These are phyloP conservation scores for Termitomyces heimii DNA, from an alignment of 768 basidiomycete species.

Conservation along the genomic window DNA sequence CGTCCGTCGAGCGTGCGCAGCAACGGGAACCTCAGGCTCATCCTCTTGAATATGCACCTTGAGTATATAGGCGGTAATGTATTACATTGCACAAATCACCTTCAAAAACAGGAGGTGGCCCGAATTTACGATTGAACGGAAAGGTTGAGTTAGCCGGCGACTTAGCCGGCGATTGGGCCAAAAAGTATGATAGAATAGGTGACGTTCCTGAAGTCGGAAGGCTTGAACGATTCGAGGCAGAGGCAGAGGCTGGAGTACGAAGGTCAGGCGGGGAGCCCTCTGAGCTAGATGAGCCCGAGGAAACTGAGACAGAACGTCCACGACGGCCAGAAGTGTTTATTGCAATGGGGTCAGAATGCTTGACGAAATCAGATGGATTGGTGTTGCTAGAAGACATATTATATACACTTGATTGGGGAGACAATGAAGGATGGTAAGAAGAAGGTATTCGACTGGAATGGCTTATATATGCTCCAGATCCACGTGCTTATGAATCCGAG, in stretches of 20 bases:
- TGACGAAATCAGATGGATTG: conserved; percentile 20
- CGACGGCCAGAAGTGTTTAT: conserved; percentile 40
- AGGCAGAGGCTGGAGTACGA: conserved; percentile 45
- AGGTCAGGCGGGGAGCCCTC: conserved; percentile 47
- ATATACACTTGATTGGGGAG: conserved; percentile 14
- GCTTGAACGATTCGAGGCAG: conserved; percentile 35
- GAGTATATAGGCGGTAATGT: not conserved
- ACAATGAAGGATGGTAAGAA: conserved; percentile 12
- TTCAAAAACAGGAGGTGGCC: conserved; percentile 54
- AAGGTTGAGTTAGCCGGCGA: conserved; percentile 40
- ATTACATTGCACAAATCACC: conserved; percentile 32
- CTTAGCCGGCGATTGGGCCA: conserved; percentile 58
- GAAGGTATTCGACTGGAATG: conserved; percentile 3
- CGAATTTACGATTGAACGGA: conserved; percentile 55
- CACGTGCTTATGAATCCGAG: conserved; percentile 11
- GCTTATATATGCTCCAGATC: conserved; percentile 19
- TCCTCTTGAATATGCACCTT: conserved; percentile 29
- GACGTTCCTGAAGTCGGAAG: conserved; percentile 55
- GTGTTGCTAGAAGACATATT: conserved; percentile 22
- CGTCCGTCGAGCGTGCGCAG: conserved; percentile 52
- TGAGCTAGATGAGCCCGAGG: conserved; percentile 53
- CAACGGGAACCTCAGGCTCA: conserved; percentile 33
- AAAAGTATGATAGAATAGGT: conserved; percentile 67
- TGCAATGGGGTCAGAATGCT: conserved; percentile 63
- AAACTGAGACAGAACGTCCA: conserved; percentile 56